Percentiles rank a stretch among this genome's conserved stretches.
Evolutionary conservation across 257 asterid genomes (phyloP).

Genomic region (Forsythia viridissima): DNA sequence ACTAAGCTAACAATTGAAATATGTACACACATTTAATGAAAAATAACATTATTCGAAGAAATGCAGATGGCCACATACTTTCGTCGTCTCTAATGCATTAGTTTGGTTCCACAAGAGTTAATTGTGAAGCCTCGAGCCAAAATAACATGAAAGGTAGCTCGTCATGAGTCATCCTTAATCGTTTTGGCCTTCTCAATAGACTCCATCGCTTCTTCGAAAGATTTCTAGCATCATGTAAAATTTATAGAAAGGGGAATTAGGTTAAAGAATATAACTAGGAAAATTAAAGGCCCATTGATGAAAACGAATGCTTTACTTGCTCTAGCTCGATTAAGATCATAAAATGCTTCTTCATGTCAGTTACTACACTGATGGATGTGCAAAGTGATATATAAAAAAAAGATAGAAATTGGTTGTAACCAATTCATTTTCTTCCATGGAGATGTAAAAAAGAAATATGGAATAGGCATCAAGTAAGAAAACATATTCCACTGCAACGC

Average conservation of each 20-base stretch:
- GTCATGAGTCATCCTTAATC: constrained; percentile 37
- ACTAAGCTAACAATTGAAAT: constrained; percentile 1
- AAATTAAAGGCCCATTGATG: neutral
- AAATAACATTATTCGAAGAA: constrained; percentile 1
- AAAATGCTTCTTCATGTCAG: neutral
- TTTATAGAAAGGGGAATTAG: neutral
- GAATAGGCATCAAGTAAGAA: neutral
- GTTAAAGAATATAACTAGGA: neutral
- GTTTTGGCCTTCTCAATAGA: constrained; percentile 67
- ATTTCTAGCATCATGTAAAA: constrained; percentile 52
- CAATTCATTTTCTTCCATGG: neutral
- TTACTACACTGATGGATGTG: neutral
- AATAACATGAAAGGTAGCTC: constrained; percentile 5
- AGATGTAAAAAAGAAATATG: neutral
- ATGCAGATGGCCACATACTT: neutral
- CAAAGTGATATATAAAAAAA: neutral
- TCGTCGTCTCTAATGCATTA: neutral
- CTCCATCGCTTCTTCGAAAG: constrained; percentile 82
- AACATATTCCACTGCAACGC: neutral
- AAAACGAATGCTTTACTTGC: neutral
- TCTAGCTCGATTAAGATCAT: neutral
- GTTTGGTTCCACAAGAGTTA: neutral
- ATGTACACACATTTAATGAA: neutral
- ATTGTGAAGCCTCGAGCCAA: neutral
- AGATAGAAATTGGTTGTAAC: neutral